Conservation (phyloP, 306 rosid genomes). For the Quercus suber region DNA sequence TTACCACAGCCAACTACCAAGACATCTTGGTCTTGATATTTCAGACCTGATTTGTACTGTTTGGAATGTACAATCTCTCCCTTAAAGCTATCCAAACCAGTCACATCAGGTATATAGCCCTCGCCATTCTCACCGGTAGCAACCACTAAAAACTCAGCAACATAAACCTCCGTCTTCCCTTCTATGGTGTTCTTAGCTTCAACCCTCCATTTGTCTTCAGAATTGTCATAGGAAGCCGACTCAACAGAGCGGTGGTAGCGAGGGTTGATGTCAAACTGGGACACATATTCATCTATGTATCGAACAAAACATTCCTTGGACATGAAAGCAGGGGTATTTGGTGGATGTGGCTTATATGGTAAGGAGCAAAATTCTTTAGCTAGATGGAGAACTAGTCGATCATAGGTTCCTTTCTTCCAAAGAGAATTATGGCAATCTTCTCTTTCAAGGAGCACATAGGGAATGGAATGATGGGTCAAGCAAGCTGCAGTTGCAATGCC, state of each 20-base stretch:
- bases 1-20: conserved; percentile 67
- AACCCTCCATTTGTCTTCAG: conserved; percentile 24
- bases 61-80: conserved; percentile 48
- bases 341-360: conserved; percentile 30
- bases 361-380: conserved; percentile 38
- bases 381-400: conserved; percentile 38
- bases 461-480: conserved; percentile 21
- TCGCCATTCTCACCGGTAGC: conserved; percentile 42
- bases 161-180: conserved; percentile 9
- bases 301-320: conserved; percentile 24
- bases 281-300: conserved; percentile 33
- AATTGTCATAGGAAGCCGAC: conserved; percentile 4
- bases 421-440: conserved; percentile 51
- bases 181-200: conserved; percentile 1
- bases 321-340: conserved; percentile 20
- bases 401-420: conserved; percentile 50
- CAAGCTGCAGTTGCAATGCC: conserved; percentile 49
- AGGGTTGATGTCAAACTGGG: conserved; percentile 30
- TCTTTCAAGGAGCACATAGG: conserved; percentile 39
- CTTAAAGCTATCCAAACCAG: conserved; percentile 29
- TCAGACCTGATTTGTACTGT: conserved; percentile 37
- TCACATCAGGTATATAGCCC: conserved; percentile 22
- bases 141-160: conserved; percentile 29
- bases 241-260: conserved; percentile 27
- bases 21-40: conserved; percentile 32